Evolutionary conservation across 2,329 filamentous ascomycete species (phyloP).

Genomic region (Neobulgaria alba): DNA sequence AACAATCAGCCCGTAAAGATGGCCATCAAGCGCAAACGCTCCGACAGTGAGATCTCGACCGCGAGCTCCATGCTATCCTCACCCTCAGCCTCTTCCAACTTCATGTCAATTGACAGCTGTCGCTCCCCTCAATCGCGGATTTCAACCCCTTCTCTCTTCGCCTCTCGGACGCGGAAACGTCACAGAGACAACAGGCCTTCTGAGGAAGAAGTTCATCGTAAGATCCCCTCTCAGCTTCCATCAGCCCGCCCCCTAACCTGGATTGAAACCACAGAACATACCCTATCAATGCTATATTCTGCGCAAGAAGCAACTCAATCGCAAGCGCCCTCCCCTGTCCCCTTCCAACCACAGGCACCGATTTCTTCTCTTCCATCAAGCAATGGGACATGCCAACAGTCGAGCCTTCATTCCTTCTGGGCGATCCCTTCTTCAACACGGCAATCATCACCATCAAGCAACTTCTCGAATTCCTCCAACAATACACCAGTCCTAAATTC

Average conservation of each 20-base stretch:
- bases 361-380: constrained; percentile 13
- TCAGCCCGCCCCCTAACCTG: constrained; percentile 9
- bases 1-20: constrained; percentile 32
- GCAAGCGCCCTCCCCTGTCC: constrained; percentile 9
- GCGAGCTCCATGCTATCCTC: constrained; percentile 36
- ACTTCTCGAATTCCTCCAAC: constrained; percentile 21
- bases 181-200: constrained; percentile 50
- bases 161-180: constrained; percentile 53
- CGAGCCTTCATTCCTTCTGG: constrained; percentile 54
- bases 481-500: constrained; percentile 8
- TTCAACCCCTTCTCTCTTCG: constrained; percentile 36
- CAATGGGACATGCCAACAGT: constrained; percentile 30
- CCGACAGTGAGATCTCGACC: constrained; percentile 46
- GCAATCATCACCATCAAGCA: constrained; percentile 28
- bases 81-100: constrained; percentile 27
- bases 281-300: constrained; percentile 48
- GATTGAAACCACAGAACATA: constrained; percentile 35
- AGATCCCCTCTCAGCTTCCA: constrained; percentile 3
- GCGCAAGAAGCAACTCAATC: constrained; percentile 37
- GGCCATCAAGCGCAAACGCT: constrained; percentile 56
- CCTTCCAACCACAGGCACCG: constrained; percentile 13
- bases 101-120: constrained; percentile 29
- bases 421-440: constrained; percentile 33
- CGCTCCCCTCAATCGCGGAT: constrained; percentile 24
- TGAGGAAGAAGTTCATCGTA: constrained; percentile 36